Evolutionary conservation across 2,329 filamentous ascomycete genomes (phyloP), one percentile per base, ranked within the genome.

Genomic region (Xylaria sp.): DNA sequence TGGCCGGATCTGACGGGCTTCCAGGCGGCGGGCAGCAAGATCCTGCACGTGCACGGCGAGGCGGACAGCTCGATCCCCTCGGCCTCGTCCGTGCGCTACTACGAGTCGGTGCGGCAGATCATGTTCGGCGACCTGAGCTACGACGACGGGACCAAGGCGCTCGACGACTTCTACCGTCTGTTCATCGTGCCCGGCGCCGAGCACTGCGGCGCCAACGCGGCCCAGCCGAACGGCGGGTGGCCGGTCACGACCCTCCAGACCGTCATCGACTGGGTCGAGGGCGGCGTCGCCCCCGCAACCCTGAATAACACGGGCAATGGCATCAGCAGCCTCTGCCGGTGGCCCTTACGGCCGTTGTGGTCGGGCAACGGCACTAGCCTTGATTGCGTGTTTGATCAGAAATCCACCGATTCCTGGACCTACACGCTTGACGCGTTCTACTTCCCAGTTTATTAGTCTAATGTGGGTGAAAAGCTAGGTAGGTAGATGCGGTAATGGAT

Each of bases 31-130:
- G 85, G 84, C 29, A 83, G 82, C 31, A 87, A 87, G 72, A 71
- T 87, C 9, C 76, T 87, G 2, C 83, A 84, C 69, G 84, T 81
- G 75, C 85, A 87, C 73, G 85, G 84, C 57, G 84, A 86, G 74
- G 80, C 81, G 0, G 85, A 86, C 72, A 74, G 77, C 13, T 77
- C 76, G 10, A 78, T 87, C 61, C 84, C 85, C 5, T 73, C 84
- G 1, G 83, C 76, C 2, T 83, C 81, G 0, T 85, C 83, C 0
- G 80, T 85, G 25, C 73, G 69, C 36, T 75, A 74, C 59, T 73
- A 72, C 15, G 79, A 87, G 58, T 80, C 83, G 7, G 86, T 88
- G 15, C 81, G 84, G 22, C 72, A 72, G 6, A 77, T 80, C 72
- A 86, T 87, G 84, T 84, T 83, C 72, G 78, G 81, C 0, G 69